Evolutionary conservation across 129 eudicot genomes (phyloP).

Genomic region (Solidago caesia): DNA sequence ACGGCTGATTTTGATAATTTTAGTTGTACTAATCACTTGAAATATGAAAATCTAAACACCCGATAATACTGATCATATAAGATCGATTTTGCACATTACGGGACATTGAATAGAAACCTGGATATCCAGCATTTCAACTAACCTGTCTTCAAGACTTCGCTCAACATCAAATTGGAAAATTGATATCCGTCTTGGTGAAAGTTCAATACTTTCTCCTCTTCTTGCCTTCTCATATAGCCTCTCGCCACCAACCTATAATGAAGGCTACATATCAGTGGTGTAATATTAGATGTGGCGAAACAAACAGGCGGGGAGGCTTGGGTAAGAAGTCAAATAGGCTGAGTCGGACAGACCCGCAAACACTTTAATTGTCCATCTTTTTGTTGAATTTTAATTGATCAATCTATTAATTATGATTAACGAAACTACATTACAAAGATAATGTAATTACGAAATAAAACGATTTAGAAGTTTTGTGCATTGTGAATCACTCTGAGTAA

Average conservation of each 20-base stretch:
- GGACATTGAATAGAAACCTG: not conserved
- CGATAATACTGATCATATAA: not conserved
- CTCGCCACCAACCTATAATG: slow-evolving; percentile 86
- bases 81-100: not conserved
- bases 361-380: not conserved
- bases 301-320: not conserved
- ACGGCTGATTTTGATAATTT: not conserved
- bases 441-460: not conserved
- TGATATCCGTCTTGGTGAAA: slow-evolving; percentile 85
- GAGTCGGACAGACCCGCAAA: not conserved
- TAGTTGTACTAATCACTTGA: not conserved
- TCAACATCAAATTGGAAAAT: slow-evolving; percentile 81
- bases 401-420: not conserved
- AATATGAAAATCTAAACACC: not conserved
- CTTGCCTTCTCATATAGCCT: slow-evolving; percentile 95
- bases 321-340: not conserved
- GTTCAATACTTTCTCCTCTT: slow-evolving; percentile 94
- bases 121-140: slow-evolving; percentile 1
- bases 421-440: not conserved
- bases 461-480: not conserved
- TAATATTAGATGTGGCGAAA: not conserved
- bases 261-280: slow-evolving; percentile 1
- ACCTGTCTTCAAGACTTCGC: slow-evolving; percentile 91
- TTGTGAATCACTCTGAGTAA: not conserved
- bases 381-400: not conserved